A percentile compares a stretch with the other conserved stretches of the same genome.
Conservation (phyloP, 306 rosid species). For the Leucaena leucocephala region DNA sequence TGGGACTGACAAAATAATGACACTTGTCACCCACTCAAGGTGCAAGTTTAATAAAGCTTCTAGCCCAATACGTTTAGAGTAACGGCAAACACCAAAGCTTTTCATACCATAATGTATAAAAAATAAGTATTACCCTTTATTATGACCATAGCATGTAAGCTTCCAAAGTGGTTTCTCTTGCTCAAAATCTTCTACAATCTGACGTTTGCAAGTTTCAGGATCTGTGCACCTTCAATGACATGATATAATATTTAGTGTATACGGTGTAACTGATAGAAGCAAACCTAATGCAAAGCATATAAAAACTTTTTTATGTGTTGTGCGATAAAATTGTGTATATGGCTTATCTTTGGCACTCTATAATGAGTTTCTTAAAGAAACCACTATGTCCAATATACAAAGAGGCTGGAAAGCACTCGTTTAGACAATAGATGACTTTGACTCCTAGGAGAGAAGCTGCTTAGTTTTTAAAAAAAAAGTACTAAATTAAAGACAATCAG, state of each 20-base stretch:
- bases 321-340: not conserved
- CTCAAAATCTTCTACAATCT: conserved; percentile 71
- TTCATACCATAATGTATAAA: not conserved
- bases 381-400: not conserved
- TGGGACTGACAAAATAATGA: not conserved
- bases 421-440: not conserved
- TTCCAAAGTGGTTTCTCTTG: conserved; percentile 86
- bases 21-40: not conserved
- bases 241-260: conserved; percentile 31
- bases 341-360: not conserved
- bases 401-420: not conserved
- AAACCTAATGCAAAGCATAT: conserved; percentile 19
- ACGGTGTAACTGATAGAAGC: conserved; percentile 14
- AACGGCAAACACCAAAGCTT: not conserved
- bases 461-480: not conserved
- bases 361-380: not conserved
- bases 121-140: conserved; percentile 56
- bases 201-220: conserved; percentile 77
- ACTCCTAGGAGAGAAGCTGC: not conserved
- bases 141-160: conserved; percentile 86
- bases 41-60: not conserved
- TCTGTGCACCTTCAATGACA: conserved; percentile 76
- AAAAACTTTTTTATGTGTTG: not conserved
- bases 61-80: not conserved
- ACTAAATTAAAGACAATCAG: not conserved